Evolutionary conservation across 2,329 filamentous ascomycete genomes (phyloP).

Genomic region (Aspergillus proliferans): DNA sequence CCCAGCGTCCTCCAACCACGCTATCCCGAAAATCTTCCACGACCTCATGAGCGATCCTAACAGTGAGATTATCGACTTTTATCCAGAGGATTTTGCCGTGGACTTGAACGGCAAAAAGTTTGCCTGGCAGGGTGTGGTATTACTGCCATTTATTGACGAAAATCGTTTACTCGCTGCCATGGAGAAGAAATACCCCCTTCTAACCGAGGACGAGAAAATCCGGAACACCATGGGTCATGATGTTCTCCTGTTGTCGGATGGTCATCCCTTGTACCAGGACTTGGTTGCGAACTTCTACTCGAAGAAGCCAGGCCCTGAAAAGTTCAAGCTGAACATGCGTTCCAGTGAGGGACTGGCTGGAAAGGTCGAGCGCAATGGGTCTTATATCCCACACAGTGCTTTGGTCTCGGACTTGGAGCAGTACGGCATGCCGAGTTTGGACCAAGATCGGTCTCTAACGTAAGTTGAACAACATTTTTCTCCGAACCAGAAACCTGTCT

Average conservation of each 20-base stretch:
- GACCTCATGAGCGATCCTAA: constrained; percentile 80
- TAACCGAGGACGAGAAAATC: constrained; percentile 68
- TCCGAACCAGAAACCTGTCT: constrained; percentile 1
- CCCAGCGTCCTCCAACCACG: constrained; percentile 85
- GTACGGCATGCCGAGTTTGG: constrained; percentile 66
- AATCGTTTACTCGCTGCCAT: constrained; percentile 76
- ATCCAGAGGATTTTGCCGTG: constrained; percentile 86
- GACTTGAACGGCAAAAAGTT: constrained; percentile 98
- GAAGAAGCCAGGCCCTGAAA: constrained; percentile 66
- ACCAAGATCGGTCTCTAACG: constrained; percentile 81
- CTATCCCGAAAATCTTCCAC: constrained; percentile 82
- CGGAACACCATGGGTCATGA: constrained; percentile 78
- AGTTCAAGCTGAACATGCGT: constrained; percentile 67
- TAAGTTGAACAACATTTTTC: constrained; percentile 40
- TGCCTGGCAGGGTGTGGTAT: constrained; percentile 90
- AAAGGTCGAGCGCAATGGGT: constrained; percentile 70
- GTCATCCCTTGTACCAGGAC: constrained; percentile 78
- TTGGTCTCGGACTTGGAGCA: constrained; percentile 71
- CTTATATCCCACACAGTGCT: constrained; percentile 76
- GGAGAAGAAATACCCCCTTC: constrained; percentile 69
- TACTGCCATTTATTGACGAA: constrained; percentile 95
- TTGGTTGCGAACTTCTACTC: constrained; percentile 83
- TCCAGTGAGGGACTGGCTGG: constrained; percentile 74
- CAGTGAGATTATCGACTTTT: constrained; percentile 94
- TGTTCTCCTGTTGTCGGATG: constrained; percentile 75